Evolutionary conservation across 73 alveolate genomes (phyloP).

Genomic region (Symbiodinium natans): DNA sequence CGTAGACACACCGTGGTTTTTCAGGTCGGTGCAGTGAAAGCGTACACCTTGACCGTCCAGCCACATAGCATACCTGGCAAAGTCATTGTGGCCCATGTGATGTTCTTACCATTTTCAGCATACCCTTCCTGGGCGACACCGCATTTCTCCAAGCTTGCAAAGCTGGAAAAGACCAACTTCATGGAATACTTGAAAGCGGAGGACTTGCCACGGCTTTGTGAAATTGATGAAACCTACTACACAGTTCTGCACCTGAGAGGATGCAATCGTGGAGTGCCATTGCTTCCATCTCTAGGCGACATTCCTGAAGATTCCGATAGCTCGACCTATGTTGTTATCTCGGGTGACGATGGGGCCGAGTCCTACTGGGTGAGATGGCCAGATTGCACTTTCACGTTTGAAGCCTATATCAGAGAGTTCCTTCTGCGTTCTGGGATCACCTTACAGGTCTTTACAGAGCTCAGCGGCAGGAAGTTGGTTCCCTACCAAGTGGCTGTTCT

Average conservation of each 20-base stretch:
- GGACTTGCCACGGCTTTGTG: constrained; percentile 34
- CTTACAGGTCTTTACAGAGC: constrained; percentile 29
- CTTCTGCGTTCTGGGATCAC: constrained; percentile 8
- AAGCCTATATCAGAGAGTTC: constrained; percentile 16
- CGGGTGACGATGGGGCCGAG: constrained; percentile 53
- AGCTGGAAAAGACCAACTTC: constrained; percentile 1
- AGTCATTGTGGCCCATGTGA: constrained; percentile 50
- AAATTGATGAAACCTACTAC: neutral
- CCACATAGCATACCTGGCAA: constrained; percentile 47
- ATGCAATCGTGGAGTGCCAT: constrained; percentile 83
- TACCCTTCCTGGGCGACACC: constrained; percentile 58
- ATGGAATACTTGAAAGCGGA: neutral
- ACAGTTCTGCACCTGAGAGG: constrained; percentile 54
- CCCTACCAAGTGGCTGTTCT: constrained; percentile 64
- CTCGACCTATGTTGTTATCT: neutral
- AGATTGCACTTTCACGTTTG: constrained; percentile 16
- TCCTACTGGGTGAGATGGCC: constrained; percentile 63
- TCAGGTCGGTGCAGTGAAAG: constrained; percentile 87
- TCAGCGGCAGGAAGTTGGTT: constrained; percentile 50
- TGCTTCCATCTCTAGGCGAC: neutral
- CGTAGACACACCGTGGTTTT: constrained; percentile 75
- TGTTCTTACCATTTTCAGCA: constrained; percentile 49
- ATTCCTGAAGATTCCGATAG: neutral
- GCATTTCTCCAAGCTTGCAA: constrained; percentile 36
- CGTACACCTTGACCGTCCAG: constrained; percentile 51